Conservation (phyloP, 2,329 filamentous ascomycete species). For the Fusarium mundagurra region DNA sequence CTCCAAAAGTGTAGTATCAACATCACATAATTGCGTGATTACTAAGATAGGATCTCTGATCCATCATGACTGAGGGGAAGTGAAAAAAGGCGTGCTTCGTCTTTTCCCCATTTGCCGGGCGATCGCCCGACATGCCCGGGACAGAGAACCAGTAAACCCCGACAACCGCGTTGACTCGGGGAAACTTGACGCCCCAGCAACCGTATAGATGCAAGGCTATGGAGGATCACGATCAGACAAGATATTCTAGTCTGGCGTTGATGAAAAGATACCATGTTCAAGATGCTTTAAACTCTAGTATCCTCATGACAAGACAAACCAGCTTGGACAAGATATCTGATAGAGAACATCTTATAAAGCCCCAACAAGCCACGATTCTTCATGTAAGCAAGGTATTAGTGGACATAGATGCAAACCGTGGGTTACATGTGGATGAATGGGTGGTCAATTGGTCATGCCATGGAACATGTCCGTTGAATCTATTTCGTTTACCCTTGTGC, state of each 20-base stretch:
- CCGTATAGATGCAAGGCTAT: constrained; percentile 27
- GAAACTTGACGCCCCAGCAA: constrained; percentile 12
- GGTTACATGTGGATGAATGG: constrained; percentile 21
- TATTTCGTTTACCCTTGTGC: constrained; percentile 17
- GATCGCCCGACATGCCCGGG: too few species aligned
- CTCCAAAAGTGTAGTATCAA: constrained; percentile 8
- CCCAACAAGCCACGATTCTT: background rate
- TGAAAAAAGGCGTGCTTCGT: background rate
- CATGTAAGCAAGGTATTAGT: background rate
- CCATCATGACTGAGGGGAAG: constrained; percentile 37
- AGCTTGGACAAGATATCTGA: background rate
- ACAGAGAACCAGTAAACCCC: too few species aligned
- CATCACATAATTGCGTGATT: constrained; percentile 31
- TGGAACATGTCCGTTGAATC: constrained; percentile 29
- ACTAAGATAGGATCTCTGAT: constrained; percentile 28
- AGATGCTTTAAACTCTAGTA: background rate
- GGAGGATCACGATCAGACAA: background rate
- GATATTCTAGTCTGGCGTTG: background rate
- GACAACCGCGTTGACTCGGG: constrained; percentile 38
- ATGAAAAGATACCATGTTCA: background rate
- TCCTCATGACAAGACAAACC: background rate
- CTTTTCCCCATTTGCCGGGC: constrained; percentile 32
- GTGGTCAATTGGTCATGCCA: constrained; percentile 8
- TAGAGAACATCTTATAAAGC: background rate
- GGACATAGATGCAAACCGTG: constrained; percentile 15